Conservation (phyloP, 2,329 filamentous ascomycete species). For the Paradendryphiella salina region DNA sequence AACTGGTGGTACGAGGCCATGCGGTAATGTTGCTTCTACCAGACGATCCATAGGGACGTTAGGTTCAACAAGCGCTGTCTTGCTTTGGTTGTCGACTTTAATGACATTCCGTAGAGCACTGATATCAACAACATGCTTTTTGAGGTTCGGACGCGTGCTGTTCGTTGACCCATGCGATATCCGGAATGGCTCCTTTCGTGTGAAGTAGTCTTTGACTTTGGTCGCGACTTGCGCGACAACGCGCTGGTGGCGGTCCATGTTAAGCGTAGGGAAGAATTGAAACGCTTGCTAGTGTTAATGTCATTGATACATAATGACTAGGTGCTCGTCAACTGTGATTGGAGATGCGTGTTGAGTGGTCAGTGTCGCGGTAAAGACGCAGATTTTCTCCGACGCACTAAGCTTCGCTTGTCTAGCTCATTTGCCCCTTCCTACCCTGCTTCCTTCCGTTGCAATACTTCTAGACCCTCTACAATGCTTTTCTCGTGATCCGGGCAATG, state of each 20-base stretch:
- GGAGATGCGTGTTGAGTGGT: background rate
- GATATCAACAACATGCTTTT: slow-evolving; percentile 63
- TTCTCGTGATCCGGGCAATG: background rate
- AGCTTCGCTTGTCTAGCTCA: slow-evolving; percentile 4
- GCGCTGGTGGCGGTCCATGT: slow-evolving; percentile 49
- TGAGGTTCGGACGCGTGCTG: slow-evolving; percentile 63
- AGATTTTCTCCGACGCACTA: slow-evolving; percentile 24
- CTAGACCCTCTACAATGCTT: background rate
- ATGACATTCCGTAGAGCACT: slow-evolving; percentile 66
- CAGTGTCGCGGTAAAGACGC: slow-evolving; percentile 9
- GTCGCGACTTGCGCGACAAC: slow-evolving; percentile 53
- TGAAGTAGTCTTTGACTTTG: slow-evolving; percentile 55
- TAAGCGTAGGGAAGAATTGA: background rate
- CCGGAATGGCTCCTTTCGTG: slow-evolving; percentile 64
- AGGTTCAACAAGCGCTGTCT: slow-evolving; percentile 68
- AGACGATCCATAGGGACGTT: slow-evolving; percentile 71
- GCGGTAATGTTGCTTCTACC: slow-evolving; percentile 60
- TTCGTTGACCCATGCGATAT: slow-evolving; percentile 79
- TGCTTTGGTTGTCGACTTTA: slow-evolving; percentile 56
- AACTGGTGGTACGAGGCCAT: slow-evolving; percentile 64
- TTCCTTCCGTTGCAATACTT: background rate
- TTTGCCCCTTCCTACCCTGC: background rate
- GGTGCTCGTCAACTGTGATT: background rate
- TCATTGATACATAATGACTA: slow-evolving; percentile 26
- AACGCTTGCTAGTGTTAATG: slow-evolving; percentile 20